Conservation (phyloP, 1,139 yeast species). For the Taphrina wiesneri region DNA sequence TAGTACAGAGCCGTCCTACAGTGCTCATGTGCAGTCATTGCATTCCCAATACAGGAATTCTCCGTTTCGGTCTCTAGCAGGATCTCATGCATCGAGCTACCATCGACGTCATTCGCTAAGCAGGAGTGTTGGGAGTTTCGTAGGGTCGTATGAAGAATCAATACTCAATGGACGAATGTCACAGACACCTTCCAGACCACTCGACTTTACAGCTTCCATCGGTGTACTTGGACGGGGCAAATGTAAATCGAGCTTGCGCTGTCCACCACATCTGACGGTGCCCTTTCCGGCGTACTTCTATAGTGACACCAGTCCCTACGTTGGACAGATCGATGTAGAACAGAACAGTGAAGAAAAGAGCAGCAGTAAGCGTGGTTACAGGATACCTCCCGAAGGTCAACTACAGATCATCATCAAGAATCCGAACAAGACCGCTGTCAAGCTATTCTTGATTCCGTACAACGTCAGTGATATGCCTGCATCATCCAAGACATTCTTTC, state of each 20-base stretch:
- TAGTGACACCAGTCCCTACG: constrained; percentile 49
- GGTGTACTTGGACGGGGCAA: constrained; percentile 44
- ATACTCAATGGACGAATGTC: constrained; percentile 47
- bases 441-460: constrained; percentile 49
- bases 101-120: constrained; percentile 12
- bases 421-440: constrained; percentile 48
- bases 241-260: constrained; percentile 39
- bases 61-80: constrained; percentile 1
- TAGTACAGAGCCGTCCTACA: background rate
- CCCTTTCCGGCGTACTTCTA: constrained; percentile 48
- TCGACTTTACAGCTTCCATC: constrained; percentile 43
- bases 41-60: background rate
- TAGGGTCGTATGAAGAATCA: constrained; percentile 48
- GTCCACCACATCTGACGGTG: constrained; percentile 44
- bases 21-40: background rate
- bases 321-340: constrained; percentile 46
- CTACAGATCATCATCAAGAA: constrained; percentile 51
- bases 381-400: constrained; percentile 49
- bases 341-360: constrained; percentile 42
- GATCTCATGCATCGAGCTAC: constrained; percentile 14
- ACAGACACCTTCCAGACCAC: constrained; percentile 45
- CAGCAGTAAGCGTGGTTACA: constrained; percentile 44
- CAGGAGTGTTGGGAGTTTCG: constrained; percentile 37
- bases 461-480: constrained; percentile 46
- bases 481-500: constrained; percentile 45